Evolutionary conservation across 73 alveolate species (phyloP).

Genomic region (Stentor coeruleus): DNA sequence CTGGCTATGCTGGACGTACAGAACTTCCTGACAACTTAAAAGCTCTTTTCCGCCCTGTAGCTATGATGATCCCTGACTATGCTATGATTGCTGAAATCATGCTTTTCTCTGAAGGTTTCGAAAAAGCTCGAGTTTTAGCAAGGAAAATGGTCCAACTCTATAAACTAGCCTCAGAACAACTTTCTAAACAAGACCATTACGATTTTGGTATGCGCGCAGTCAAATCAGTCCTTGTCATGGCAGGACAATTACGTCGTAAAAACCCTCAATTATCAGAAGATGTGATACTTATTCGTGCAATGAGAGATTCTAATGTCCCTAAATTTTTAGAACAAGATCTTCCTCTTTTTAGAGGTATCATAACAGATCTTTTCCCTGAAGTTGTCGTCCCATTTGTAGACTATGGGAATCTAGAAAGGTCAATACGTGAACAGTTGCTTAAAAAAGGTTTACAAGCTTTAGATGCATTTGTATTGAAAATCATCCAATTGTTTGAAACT

Average conservation of each 20-base stretch:
- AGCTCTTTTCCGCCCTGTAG: conserved; percentile 97
- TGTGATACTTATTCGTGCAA: conserved; percentile 97
- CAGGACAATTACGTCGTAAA: conserved; percentile 92
- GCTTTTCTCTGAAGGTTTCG: conserved; percentile 97
- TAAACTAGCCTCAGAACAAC: conserved; percentile 94
- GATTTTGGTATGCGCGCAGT: conserved; percentile 99
- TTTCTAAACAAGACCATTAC: conserved; percentile 96
- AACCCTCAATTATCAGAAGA: conserved; percentile 93
- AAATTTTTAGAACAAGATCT: conserved; percentile 99
- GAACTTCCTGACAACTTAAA: conserved; percentile 98
- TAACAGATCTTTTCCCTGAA: conserved; percentile 84
- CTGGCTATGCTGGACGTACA: conserved; percentile 97
- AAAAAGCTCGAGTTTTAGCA: conserved; percentile 88
- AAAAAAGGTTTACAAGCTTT: conserved; percentile 50
- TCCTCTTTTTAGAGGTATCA: conserved; percentile 97
- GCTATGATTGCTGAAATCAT: conserved; percentile 98
- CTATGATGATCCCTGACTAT: conserved; percentile 97
- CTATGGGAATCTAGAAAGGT: conserved; percentile 66
- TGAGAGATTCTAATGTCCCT: conserved; percentile 99
- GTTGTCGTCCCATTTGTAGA: conserved; percentile 72
- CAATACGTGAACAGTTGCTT: conserved; percentile 59
- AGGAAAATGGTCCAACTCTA: conserved; percentile 97
- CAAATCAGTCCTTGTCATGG: conserved; percentile 96
- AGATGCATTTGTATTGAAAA: conserved; percentile 59
- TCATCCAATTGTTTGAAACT: conserved; percentile 91